These are phyloP conservation scores for Amanita rubescens DNA, from an alignment of 768 basidiomycete species.

Conservation along the genomic window DNA sequence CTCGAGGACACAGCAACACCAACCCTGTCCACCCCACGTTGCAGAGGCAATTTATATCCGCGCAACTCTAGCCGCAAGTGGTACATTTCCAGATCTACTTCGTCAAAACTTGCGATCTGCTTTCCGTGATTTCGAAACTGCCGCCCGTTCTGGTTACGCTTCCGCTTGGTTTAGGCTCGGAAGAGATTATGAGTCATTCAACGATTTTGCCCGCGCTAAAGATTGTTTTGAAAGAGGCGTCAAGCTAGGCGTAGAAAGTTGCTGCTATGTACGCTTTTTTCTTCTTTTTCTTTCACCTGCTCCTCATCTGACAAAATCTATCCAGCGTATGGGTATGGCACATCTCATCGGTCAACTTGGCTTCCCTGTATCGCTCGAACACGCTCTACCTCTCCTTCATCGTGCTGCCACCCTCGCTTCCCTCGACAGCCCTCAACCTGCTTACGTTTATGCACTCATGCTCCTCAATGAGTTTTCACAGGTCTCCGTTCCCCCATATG, in stretches of 20 bases:
- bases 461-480: constrained; percentile 81
- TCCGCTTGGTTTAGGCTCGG: constrained; percentile 92
- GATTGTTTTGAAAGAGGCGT: constrained; percentile 87
- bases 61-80: constrained; percentile 66
- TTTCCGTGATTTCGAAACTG: constrained; percentile 84
- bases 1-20: constrained; percentile 19
- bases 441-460: constrained; percentile 84
- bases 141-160: constrained; percentile 69
- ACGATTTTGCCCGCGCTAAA: constrained; percentile 62
- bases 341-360: constrained; percentile 83
- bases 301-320: no score
- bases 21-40: constrained; percentile 32
- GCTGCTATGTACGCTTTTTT: constrained; percentile 58
- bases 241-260: constrained; percentile 66
- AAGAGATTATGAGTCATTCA: constrained; percentile 85
- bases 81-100: constrained; percentile 59
- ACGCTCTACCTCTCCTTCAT: constrained; percentile 66
- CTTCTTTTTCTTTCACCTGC: constrained; percentile 3
- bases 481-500: constrained; percentile 39
- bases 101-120: constrained; percentile 67
- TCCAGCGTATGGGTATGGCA: constrained; percentile 90
- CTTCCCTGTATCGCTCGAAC: constrained; percentile 41
- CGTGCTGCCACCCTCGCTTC: constrained; percentile 72
- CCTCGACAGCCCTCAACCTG: constrained; percentile 76
- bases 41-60: constrained; percentile 74